Conservation (phyloP, 495 filamentous ascomycete species). For the Penicillium cosmopolitanum region DNA sequence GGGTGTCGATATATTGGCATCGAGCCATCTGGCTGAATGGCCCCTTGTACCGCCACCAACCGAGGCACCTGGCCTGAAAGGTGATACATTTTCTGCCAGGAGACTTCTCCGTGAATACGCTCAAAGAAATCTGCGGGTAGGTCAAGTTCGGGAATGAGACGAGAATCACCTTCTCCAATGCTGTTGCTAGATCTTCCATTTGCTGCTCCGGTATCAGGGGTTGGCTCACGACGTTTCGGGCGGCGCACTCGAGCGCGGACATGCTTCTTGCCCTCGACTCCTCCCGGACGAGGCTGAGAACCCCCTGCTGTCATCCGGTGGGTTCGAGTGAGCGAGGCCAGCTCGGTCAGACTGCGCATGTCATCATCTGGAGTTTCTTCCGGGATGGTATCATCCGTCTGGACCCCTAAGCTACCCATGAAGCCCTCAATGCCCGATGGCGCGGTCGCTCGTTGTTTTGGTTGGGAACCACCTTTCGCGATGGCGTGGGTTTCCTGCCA, state of each 20-base stretch:
- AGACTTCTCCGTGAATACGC: slow-evolving; percentile 72
- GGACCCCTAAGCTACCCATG: slow-evolving; percentile 41
- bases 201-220: slow-evolving; percentile 21
- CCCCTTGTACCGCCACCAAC: slow-evolving; percentile 89
- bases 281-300: slow-evolving; percentile 4
- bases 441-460: slow-evolving; percentile 23
- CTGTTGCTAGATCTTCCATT: background rate
- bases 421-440: slow-evolving; percentile 43
- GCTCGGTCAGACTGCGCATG: slow-evolving; percentile 23
- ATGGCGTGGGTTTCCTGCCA: slow-evolving; percentile 50
- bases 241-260: slow-evolving; percentile 38
- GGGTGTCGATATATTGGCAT: slow-evolving; percentile 95
- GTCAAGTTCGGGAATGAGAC: slow-evolving; percentile 68
- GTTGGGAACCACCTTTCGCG: slow-evolving; percentile 27
- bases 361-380: slow-evolving; percentile 29
- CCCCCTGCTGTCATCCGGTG: slow-evolving; percentile 15
- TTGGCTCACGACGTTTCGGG: slow-evolving; percentile 33
- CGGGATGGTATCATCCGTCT: slow-evolving; percentile 13
- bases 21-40: slow-evolving; percentile 68
- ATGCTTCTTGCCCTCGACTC: slow-evolving; percentile 25
- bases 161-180: slow-evolving; percentile 80
- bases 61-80: slow-evolving; percentile 89
- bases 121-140: slow-evolving; percentile 66
- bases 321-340: slow-evolving; percentile 26
- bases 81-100: slow-evolving; percentile 92